phyloP scores from a whole-genome alignment of 768 basidiomycete genomes.

The Boletus bicolor region DNA sequence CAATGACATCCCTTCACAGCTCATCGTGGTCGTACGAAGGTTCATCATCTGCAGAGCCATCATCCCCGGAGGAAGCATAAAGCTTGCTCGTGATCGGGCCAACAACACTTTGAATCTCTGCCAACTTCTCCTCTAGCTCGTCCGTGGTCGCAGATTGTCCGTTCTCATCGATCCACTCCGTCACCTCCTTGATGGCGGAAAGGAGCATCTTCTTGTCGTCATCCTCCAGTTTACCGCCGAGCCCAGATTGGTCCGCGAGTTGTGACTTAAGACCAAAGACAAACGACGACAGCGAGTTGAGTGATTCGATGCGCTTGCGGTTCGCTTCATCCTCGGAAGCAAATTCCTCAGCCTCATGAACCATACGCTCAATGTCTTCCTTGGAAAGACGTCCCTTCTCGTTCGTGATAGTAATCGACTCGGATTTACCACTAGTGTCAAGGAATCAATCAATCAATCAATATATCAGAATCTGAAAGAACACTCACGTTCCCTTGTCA shows the following conservation, averaged over 20 bases:
- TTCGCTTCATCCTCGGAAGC: slow-evolving; percentile 75
- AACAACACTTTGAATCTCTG: slow-evolving; percentile 69
- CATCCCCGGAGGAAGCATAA: slow-evolving; percentile 48
- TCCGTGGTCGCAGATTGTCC: slow-evolving; percentile 74
- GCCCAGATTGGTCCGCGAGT: slow-evolving; percentile 80
- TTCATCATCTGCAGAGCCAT: slow-evolving; percentile 36
- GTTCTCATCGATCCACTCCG: slow-evolving; percentile 90
- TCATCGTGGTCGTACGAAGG: slow-evolving; percentile 51
- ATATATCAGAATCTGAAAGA: no score
- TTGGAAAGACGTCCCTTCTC: slow-evolving; percentile 89
- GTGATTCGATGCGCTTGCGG: slow-evolving; percentile 81
- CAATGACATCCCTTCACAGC: slow-evolving; percentile 33
- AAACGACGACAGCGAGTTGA: slow-evolving; percentile 77
- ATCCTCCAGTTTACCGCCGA: slow-evolving; percentile 82
- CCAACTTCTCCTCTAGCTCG: slow-evolving; percentile 88
- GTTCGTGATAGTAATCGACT: slow-evolving; percentile 92
- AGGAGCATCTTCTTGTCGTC: slow-evolving; percentile 85
- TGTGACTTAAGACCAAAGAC: slow-evolving; percentile 88
- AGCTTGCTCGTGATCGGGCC: slow-evolving; percentile 86
- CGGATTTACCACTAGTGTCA: slow-evolving; percentile 65
- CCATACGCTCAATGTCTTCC: slow-evolving; percentile 95
- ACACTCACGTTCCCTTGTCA: slow-evolving; percentile 87
- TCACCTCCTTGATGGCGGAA: slow-evolving; percentile 78
- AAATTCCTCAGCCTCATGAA: slow-evolving; percentile 89
- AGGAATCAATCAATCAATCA: not conserved